Conservation (phyloP, 176 grass and related monocot species). For the Oryza punctata region DNA sequence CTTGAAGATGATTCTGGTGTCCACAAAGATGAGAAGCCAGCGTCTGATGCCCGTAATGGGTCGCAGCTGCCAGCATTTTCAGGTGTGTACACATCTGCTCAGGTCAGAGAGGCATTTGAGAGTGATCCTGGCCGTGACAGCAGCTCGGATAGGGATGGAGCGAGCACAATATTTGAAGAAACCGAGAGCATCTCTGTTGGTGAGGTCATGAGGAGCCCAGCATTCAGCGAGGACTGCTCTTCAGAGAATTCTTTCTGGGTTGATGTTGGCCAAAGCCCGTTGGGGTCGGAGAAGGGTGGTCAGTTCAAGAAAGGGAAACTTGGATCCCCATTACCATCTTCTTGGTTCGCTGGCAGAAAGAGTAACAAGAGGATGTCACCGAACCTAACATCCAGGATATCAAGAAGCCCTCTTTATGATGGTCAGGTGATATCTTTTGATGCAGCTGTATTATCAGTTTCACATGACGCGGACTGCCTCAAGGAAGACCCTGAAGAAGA, state of each 20-base stretch:
- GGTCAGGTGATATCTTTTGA: slow-evolving; percentile 92
- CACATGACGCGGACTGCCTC: slow-evolving; percentile 71
- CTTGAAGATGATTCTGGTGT: slow-evolving; percentile 64
- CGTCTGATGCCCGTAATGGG: slow-evolving; percentile 45
- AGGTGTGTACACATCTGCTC: slow-evolving; percentile 89
- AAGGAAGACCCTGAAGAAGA: slow-evolving; percentile 67
- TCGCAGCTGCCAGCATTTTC: slow-evolving; percentile 91
- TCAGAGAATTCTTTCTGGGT: slow-evolving; percentile 88
- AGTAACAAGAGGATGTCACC: slow-evolving; percentile 78
- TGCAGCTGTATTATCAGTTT: slow-evolving; percentile 89
- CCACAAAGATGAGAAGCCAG: slow-evolving; percentile 56
- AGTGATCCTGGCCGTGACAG: slow-evolving; percentile 81
- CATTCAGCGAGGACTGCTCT: slow-evolving; percentile 84
- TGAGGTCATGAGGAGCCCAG: slow-evolving; percentile 87
- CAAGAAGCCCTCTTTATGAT: slow-evolving; percentile 83
- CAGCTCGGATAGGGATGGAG: slow-evolving; percentile 89
- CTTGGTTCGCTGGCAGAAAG: slow-evolving; percentile 85
- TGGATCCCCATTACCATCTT: slow-evolving; percentile 87
- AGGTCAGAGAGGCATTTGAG: slow-evolving; percentile 93
- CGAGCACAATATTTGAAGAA: slow-evolving; percentile 95
- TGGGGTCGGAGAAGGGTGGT: slow-evolving; percentile 68
- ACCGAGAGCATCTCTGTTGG: slow-evolving; percentile 89
- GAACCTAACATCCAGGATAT: slow-evolving; percentile 57
- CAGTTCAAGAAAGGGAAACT: slow-evolving; percentile 84
- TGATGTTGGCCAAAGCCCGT: slow-evolving; percentile 86